These are phyloP conservation scores for Raphanus sativus DNA, from an alignment of 345 rosid genomes.

Conservation along the genomic window DNA sequence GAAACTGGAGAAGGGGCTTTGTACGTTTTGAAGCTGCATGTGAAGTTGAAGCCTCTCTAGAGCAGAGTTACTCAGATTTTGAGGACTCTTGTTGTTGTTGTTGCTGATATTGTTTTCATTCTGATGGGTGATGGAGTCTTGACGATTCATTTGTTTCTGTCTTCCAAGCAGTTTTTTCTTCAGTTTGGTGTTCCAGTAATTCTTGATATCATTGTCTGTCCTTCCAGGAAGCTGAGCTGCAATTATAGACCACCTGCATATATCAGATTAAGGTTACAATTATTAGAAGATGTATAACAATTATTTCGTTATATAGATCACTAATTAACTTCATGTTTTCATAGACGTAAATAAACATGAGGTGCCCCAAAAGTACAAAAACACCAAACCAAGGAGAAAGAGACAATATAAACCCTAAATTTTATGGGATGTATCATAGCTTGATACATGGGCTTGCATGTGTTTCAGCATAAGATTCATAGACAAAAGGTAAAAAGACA, in stretches of 20 bases:
- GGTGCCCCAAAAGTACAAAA: constrained; percentile 5
- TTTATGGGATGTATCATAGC: constrained; percentile 16
- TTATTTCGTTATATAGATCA: not conserved
- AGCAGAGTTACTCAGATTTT: constrained; percentile 67
- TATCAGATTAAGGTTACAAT: constrained; percentile 23
- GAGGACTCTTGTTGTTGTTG: constrained; percentile 38
- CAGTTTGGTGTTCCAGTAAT: constrained; percentile 95
- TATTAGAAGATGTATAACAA: not conserved
- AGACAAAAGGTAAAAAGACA: constrained; percentile 52
- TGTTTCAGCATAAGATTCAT: constrained; percentile 39
- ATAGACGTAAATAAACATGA: not conserved
- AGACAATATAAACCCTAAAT: constrained; percentile 42
- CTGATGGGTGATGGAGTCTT: constrained; percentile 36
- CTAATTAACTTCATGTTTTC: not conserved
- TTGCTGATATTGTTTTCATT: constrained; percentile 27
- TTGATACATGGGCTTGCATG: constrained; percentile 23
- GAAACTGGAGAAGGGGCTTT: constrained; percentile 56
- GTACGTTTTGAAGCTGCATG: constrained; percentile 80
- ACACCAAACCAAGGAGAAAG: constrained; percentile 27
- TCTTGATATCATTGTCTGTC: constrained; percentile 94
- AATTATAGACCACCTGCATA: constrained; percentile 90
- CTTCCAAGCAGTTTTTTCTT: constrained; percentile 92
- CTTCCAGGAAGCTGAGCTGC: constrained; percentile 99
- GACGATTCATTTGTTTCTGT: constrained; percentile 57
- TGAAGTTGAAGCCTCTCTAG: constrained; percentile 91